Evolutionary conservation across 441 rosid species (phyloP).

Genomic region (Adansonia gregorii): DNA sequence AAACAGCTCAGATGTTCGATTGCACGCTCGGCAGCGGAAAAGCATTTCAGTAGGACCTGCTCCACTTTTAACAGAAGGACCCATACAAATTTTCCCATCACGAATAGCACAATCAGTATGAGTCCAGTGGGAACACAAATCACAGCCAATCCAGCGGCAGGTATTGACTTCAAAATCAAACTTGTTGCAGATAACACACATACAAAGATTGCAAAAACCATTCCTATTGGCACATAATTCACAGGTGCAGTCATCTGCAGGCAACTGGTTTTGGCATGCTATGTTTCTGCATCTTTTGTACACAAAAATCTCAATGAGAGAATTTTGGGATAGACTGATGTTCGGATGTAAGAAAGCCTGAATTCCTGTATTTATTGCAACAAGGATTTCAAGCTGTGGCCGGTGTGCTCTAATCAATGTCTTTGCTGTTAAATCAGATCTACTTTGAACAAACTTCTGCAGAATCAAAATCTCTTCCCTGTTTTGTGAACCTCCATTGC

Average conservation of each 20-base stretch:
- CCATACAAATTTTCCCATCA: constrained; percentile 81
- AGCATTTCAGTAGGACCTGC: constrained; percentile 81
- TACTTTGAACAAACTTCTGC: constrained; percentile 77
- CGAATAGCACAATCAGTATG: constrained; percentile 97
- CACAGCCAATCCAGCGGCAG: constrained; percentile 98
- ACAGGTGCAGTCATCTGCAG: constrained; percentile 94
- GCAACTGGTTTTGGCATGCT: constrained; percentile 85
- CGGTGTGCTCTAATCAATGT: constrained; percentile 80
- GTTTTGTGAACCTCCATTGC: constrained; percentile 80
- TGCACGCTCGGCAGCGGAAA: constrained; percentile 86
- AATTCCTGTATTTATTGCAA: constrained; percentile 86
- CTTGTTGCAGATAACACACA: constrained; percentile 97
- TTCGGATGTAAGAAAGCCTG: constrained; percentile 93
- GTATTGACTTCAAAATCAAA: constrained; percentile 96
- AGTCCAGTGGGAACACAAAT: constrained; percentile 93
- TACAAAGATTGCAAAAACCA: constrained; percentile 96
- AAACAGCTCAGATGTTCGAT: constrained; percentile 85
- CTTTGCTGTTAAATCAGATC: constrained; percentile 83
- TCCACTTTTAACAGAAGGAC: constrained; percentile 70
- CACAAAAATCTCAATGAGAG: constrained; percentile 84
- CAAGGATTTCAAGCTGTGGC: constrained; percentile 86
- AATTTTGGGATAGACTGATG: constrained; percentile 82
- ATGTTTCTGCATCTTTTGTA: constrained; percentile 93
- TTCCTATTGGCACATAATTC: constrained; percentile 74
- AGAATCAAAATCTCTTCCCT: constrained; percentile 75